phyloP scores from a whole-genome alignment of 495 filamentous ascomycete genomes.

The Penicillium atrosanguineum region DNA sequence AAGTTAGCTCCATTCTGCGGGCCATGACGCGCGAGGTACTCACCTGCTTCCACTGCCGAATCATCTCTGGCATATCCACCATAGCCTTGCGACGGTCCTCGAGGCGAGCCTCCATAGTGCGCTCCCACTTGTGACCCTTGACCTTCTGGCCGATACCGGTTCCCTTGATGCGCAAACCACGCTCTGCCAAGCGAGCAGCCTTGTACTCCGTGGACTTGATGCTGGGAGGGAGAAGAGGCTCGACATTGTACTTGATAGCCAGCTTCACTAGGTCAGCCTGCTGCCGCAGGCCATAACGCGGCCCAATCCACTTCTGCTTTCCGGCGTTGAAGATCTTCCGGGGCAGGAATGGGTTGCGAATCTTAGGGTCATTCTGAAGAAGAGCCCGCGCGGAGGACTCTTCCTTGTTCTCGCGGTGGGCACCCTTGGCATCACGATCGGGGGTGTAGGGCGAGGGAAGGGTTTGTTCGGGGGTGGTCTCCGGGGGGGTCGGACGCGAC shows the following conservation, averaged over 20 bases:
- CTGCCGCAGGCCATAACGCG: constrained; percentile 74
- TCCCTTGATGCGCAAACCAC: constrained; percentile 78
- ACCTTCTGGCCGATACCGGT: constrained; percentile 90
- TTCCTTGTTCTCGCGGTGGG: constrained; percentile 33
- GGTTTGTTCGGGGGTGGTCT: constrained; percentile 17
- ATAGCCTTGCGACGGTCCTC: constrained; percentile 89
- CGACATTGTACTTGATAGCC: constrained; percentile 74
- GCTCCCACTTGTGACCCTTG: constrained; percentile 92
- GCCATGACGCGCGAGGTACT: constrained; percentile 23
- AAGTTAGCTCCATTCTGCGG: constrained; percentile 20
- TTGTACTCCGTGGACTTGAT: constrained; percentile 72
- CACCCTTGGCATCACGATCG: constrained; percentile 44
- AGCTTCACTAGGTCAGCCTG: constrained; percentile 93
- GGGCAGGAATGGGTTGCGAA: constrained; percentile 72
- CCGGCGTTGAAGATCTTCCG: constrained; percentile 68
- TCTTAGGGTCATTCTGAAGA: constrained; percentile 30
- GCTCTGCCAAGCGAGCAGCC: constrained; percentile 62
- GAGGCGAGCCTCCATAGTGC: constrained; percentile 76
- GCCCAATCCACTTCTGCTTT: constrained; percentile 63
- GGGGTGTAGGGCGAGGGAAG: constrained; percentile 49
- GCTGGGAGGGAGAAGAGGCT: constrained; percentile 75
- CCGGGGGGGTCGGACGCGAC: constrained; percentile 38
- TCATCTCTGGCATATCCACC: constrained; percentile 86
- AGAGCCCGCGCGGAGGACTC: constrained; percentile 37
- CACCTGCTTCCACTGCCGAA: constrained; percentile 92